Percentiles rank a stretch among this genome's conserved stretches.
These are phyloP conservation scores for Candida nemodendra DNA, from an alignment of 805 yeast species.

Conservation along the genomic window DNA sequence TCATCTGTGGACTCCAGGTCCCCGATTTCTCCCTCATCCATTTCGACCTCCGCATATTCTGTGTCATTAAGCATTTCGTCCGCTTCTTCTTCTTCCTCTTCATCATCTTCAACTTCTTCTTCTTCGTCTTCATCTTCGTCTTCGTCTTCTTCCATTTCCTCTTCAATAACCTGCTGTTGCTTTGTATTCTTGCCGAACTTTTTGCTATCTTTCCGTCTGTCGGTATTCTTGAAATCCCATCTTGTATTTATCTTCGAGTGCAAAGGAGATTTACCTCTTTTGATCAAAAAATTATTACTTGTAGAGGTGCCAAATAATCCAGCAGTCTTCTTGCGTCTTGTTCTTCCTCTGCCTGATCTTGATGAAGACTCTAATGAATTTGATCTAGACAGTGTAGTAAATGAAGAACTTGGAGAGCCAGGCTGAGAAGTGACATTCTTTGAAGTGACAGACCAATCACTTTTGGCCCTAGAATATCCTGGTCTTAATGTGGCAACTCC, in stretches of 20 bases:
- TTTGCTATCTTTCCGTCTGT: slow-evolving; percentile 8
- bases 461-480: slow-evolving; percentile 28
- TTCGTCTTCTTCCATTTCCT: slow-evolving; percentile 22
- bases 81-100: slow-evolving; percentile 13
- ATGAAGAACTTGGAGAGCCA: slow-evolving; percentile 35
- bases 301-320: slow-evolving; percentile 11
- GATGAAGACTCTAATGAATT: slow-evolving; percentile 36
- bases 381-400: slow-evolving; percentile 33
- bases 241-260: slow-evolving; percentile 29
- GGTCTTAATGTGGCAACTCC: slow-evolving; percentile 20
- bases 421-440: slow-evolving; percentile 25
- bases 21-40: slow-evolving; percentile 13
- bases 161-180: slow-evolving; percentile 26
- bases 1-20: slow-evolving; percentile 5
- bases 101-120: slow-evolving; percentile 25
- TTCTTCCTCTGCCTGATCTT: slow-evolving; percentile 26
- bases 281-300: slow-evolving; percentile 13
- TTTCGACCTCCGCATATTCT: slow-evolving; percentile 14
- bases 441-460: slow-evolving; percentile 32
- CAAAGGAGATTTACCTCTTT: slow-evolving; percentile 35
- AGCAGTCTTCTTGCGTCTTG: slow-evolving; percentile 18
- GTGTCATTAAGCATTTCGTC: slow-evolving; percentile 11
- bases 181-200: slow-evolving; percentile 14
- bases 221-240: slow-evolving; percentile 24
- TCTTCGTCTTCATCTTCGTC: slow-evolving; percentile 28